Conservation (phyloP, 805 yeast species). For the Suhomyces sp. region DNA sequence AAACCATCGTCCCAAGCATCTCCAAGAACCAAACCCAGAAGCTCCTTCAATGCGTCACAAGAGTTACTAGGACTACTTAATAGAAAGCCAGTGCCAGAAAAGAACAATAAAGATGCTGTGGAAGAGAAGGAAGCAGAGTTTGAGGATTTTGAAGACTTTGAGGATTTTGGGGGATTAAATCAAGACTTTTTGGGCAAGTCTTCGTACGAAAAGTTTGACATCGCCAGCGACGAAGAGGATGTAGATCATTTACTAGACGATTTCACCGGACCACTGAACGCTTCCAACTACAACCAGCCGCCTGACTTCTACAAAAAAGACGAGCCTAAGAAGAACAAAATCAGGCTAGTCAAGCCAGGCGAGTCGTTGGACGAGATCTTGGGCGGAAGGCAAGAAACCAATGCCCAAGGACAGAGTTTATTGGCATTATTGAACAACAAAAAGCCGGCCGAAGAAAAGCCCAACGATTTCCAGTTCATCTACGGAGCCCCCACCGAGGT, state of each 20-base stretch:
- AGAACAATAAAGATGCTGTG: not conserved
- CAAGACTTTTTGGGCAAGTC: conserved; percentile 7
- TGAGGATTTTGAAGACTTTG: conserved; percentile 34
- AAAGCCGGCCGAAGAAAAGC: conserved; percentile 1
- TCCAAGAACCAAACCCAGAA: not conserved
- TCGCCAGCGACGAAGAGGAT: conserved; percentile 38
- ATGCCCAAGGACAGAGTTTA: conserved; percentile 19
- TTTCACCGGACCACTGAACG: not conserved
- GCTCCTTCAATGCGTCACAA: conserved; percentile 3
- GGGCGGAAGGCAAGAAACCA: conserved; percentile 2
- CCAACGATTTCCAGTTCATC: conserved; percentile 13
- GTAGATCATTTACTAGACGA: conserved; percentile 12
- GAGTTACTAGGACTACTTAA: conserved; percentile 15
- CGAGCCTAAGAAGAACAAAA: conserved; percentile 13
- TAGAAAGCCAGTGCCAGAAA: not conserved
- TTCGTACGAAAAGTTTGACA: conserved; percentile 23
- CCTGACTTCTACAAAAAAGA: conserved; percentile 7
- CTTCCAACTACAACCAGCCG: not conserved
- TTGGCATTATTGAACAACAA: conserved; percentile 20
- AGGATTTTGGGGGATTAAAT: conserved; percentile 17
- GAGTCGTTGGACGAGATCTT: conserved; percentile 17
- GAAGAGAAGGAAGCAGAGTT: conserved; percentile 24
- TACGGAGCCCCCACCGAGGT: conserved; percentile 4
- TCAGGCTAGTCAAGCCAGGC: conserved; percentile 29
- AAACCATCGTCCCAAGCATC: not conserved